Percentiles rank a stretch among this genome's conserved stretches.
Evolutionary conservation across 495 filamentous ascomycete genomes (phyloP).

Genomic region (Neurospora sp.): DNA sequence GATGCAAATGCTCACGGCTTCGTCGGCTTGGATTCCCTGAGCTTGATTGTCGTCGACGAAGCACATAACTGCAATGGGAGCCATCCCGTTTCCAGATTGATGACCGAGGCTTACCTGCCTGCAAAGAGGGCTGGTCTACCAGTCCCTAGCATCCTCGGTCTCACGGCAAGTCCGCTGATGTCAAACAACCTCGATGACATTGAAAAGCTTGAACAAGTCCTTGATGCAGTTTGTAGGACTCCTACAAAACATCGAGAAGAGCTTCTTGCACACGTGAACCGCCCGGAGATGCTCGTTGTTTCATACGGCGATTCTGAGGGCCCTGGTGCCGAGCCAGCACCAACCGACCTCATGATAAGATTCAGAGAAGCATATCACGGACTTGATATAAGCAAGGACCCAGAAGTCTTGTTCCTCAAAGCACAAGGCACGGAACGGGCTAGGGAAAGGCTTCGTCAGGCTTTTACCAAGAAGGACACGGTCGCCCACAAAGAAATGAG

Average conservation of each 20-base stretch:
- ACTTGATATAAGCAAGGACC: slow-evolving; percentile 59
- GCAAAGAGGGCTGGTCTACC: slow-evolving; percentile 21
- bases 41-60: slow-evolving; percentile 83
- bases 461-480: slow-evolving; percentile 45
- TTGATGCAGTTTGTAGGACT: slow-evolving; percentile 62
- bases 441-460: slow-evolving; percentile 31
- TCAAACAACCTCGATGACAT: slow-evolving; percentile 42
- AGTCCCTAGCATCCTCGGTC: slow-evolving; percentile 67
- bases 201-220: slow-evolving; percentile 56
- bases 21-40: slow-evolving; percentile 53
- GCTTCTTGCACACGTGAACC: slow-evolving; percentile 56
- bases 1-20: slow-evolving; percentile 79
- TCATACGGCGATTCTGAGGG: slow-evolving; percentile 26
- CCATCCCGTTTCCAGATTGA: slow-evolving; percentile 65
- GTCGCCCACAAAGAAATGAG: slow-evolving; percentile 55
- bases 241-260: slow-evolving; percentile 65
- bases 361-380: slow-evolving; percentile 24
- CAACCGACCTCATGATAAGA: slow-evolving; percentile 24
- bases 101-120: slow-evolving; percentile 62
- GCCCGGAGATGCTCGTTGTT: slow-evolving; percentile 48
- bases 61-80: slow-evolving; percentile 59
- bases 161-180: slow-evolving; percentile 77
- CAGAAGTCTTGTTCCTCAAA: slow-evolving; percentile 49
- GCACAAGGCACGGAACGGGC: slow-evolving; percentile 26
- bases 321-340: neutral